Percentiles rank a stretch among this genome's conserved stretches.
Conservation (phyloP, 2,329 filamentous ascomycete genomes). For the Trichoderma cornu-damae region DNA sequence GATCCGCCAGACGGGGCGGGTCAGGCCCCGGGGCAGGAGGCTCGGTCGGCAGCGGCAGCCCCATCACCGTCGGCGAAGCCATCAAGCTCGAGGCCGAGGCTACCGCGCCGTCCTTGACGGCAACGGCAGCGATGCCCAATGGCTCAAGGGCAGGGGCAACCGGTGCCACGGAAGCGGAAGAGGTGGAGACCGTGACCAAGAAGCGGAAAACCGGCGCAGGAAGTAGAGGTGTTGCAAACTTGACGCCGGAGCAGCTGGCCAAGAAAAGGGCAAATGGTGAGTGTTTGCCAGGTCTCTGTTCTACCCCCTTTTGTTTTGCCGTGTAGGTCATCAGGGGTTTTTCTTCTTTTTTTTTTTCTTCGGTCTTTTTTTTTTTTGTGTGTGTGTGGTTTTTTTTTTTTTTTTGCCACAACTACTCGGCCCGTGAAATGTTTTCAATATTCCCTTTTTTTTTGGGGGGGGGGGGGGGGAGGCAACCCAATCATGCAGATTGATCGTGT, state of each 20-base stretch:
- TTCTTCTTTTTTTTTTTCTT: too few relatives aligned
- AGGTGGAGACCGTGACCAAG: constrained; percentile 12
- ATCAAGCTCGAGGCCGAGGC: constrained; percentile 3
- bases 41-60: constrained; percentile 2
- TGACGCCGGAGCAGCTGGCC: constrained; percentile 68
- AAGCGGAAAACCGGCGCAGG: constrained; percentile 45
- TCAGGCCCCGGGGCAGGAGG: constrained; percentile 14
- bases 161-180: constrained; percentile 3
- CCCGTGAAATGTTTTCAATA: background rate
- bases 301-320: background rate
- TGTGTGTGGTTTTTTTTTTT: too few relatives aligned
- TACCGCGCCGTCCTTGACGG: background rate
- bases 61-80: background rate
- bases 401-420: background rate
- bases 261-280: constrained; percentile 59
- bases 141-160: background rate
- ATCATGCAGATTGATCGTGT: background rate
- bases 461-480: too few relatives aligned
- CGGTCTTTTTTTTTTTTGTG: too few relatives aligned
- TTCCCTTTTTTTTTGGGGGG: background rate
- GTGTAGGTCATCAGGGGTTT: background rate
- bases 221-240: constrained; percentile 52
- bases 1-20: constrained; percentile 5
- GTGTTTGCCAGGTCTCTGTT: constrained; percentile 22
- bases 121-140: constrained; percentile 1